Evolutionary conservation across 202 grass and related monocot genomes (phyloP).

Genomic region (Brachypodium distachyon): DNA sequence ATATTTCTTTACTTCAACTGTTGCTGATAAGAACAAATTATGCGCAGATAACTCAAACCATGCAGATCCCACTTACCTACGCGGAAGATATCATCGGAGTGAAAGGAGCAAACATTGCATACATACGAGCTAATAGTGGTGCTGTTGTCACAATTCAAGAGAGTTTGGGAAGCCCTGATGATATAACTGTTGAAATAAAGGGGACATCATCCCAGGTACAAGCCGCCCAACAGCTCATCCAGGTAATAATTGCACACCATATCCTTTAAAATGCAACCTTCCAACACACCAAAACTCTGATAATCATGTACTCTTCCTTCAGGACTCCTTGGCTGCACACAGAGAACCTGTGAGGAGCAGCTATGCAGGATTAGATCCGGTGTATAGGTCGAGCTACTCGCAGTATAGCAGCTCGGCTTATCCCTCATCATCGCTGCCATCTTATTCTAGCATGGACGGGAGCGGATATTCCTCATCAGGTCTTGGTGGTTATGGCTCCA

Average conservation of each 20-base stretch:
- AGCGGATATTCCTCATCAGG: constrained; percentile 52
- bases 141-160: constrained; percentile 91
- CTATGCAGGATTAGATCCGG: constrained; percentile 56
- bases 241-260: constrained; percentile 44
- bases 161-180: constrained; percentile 66
- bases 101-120: constrained; percentile 86
- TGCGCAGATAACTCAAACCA: constrained; percentile 85
- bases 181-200: constrained; percentile 99
- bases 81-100: constrained; percentile 97
- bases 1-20: not conserved
- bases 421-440: constrained; percentile 39
- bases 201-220: constrained; percentile 83
- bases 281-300: not conserved
- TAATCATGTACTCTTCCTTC: not conserved
- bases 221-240: constrained; percentile 78
- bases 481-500: constrained; percentile 47
- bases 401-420: constrained; percentile 57
- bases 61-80: constrained; percentile 95
- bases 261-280: not conserved
- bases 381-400: constrained; percentile 73
- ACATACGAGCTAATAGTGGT: constrained; percentile 80
- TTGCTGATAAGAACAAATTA: constrained; percentile 26
- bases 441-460: constrained; percentile 57
- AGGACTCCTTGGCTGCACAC: constrained; percentile 81
- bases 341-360: constrained; percentile 61